Percentiles rank a stretch among this genome's conserved stretches.
Evolutionary conservation across 2,329 filamentous ascomycete genomes (phyloP).

Genomic region (Trichoderma arundinaceum): DNA sequence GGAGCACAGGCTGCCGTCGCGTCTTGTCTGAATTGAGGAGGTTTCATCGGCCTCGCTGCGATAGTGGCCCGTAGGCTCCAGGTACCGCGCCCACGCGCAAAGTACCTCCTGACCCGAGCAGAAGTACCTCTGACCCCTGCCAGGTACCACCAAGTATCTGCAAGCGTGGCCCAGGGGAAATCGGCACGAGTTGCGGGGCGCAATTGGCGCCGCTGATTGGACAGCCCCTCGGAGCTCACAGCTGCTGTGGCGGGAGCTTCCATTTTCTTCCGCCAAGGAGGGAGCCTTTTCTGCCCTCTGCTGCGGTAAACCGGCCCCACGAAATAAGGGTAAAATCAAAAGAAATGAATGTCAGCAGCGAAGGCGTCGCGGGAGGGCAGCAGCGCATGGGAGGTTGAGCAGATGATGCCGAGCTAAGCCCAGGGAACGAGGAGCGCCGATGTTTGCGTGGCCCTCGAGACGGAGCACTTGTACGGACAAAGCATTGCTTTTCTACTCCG

Average conservation of each 20-base stretch:
- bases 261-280: constrained; percentile 23
- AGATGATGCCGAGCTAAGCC: background rate
- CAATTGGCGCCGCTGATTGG: constrained; percentile 33
- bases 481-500: background rate
- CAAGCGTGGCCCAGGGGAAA: constrained; percentile 30
- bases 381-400: background rate
- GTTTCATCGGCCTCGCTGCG: constrained; percentile 22
- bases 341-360: constrained; percentile 12
- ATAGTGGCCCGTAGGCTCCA: constrained; percentile 13
- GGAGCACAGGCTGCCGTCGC: background rate
- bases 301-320: constrained; percentile 4
- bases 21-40: constrained; percentile 27
- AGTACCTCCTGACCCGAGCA: background rate
- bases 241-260: constrained; percentile 28
- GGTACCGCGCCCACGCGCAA: background rate
- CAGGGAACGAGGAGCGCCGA: background rate
- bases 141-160: constrained; percentile 25
- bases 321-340: background rate
- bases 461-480: background rate
- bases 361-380: too few species aligned
- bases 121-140: constrained; percentile 29
- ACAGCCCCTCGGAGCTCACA: constrained; percentile 22
- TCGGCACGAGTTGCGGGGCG: constrained; percentile 33
- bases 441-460: background rate
- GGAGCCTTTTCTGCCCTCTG: background rate